Conservation (phyloP, 495 filamentous ascomycete genomes). For the Penicillium pancosmium region DNA sequence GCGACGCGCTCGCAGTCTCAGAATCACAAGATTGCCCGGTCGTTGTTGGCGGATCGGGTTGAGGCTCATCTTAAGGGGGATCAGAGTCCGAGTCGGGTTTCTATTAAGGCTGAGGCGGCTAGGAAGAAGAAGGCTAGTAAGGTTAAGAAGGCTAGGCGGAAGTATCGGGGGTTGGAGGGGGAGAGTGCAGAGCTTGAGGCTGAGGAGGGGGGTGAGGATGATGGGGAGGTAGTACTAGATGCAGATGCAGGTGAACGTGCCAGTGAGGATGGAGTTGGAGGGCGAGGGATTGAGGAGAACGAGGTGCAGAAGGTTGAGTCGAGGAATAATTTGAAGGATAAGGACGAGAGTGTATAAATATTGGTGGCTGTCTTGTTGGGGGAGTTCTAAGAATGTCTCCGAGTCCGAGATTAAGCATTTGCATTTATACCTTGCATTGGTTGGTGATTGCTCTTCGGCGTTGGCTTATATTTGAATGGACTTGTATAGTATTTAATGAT, state of each 20-base stretch:
- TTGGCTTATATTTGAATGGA: no score
- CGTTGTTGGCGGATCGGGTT: conserved; percentile 73
- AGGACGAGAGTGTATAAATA: no score
- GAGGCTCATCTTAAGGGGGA: conserved; percentile 68
- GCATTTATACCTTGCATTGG: no score
- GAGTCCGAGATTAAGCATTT: no score
- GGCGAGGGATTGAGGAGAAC: background rate
- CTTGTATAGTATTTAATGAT: no score
- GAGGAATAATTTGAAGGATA: no score
- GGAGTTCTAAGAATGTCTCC: no score
- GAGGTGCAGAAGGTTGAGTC: background rate
- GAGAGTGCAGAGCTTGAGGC: conserved; percentile 36
- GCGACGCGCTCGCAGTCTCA: conserved; percentile 83
- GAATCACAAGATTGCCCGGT: conserved; percentile 85
- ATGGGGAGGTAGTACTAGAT: conserved; percentile 31
- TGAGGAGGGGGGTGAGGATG: conserved; percentile 45
- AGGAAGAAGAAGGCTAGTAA: conserved; percentile 67
- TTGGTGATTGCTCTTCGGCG: no score
- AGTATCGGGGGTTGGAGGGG: conserved; percentile 57
- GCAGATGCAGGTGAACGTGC: conserved; percentile 36
- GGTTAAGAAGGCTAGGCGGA: conserved; percentile 66
- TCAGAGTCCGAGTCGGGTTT: conserved; percentile 57
- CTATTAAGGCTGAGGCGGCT: conserved; percentile 56
- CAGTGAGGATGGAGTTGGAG: conserved; percentile 3
- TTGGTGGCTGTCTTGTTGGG: no score